These are phyloP conservation scores for Talaromyces liani DNA, from an alignment of 495 filamentous ascomycete species.

Conservation along the genomic window DNA sequence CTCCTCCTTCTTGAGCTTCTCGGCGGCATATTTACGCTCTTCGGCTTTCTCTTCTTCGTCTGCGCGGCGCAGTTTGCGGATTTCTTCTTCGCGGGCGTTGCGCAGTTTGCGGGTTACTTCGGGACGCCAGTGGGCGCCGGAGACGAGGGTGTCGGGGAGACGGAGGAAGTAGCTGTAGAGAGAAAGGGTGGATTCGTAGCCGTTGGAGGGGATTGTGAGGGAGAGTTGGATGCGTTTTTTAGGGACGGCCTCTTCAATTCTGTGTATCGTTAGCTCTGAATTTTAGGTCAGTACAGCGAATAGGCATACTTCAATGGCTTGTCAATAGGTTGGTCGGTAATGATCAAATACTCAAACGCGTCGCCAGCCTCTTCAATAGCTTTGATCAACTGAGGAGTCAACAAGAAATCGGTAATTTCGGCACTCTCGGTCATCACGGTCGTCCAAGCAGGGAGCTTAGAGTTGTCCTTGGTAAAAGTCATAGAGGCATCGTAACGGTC, in stretches of 20 bases:
- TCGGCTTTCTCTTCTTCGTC: slow-evolving; percentile 93
- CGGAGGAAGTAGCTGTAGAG: slow-evolving; percentile 81
- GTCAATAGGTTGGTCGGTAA: slow-evolving; percentile 85
- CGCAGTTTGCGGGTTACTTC: slow-evolving; percentile 83
- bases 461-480: slow-evolving; percentile 82
- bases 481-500: slow-evolving; percentile 93
- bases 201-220: slow-evolving; percentile 57
- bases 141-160: slow-evolving; percentile 71
- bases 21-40: slow-evolving; percentile 68
- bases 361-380: slow-evolving; percentile 77
- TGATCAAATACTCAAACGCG: slow-evolving; percentile 76
- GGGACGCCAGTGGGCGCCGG: slow-evolving; percentile 72
- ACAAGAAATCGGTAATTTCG: slow-evolving; percentile 81
- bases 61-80: slow-evolving; percentile 67
- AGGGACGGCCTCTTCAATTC: slow-evolving; percentile 76
- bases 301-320: slow-evolving; percentile 68
- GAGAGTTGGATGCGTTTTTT: slow-evolving; percentile 81
- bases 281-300: not conserved
- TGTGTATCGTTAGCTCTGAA: no score
- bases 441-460: slow-evolving; percentile 84
- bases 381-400: slow-evolving; percentile 76
- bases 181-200: slow-evolving; percentile 60
- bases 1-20: slow-evolving; percentile 87
- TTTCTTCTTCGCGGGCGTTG: slow-evolving; percentile 71
- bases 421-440: slow-evolving; percentile 96